Conservation (phyloP, 2,329 filamentous ascomycete genomes). For the Chalaropsis thielavioides region DNA sequence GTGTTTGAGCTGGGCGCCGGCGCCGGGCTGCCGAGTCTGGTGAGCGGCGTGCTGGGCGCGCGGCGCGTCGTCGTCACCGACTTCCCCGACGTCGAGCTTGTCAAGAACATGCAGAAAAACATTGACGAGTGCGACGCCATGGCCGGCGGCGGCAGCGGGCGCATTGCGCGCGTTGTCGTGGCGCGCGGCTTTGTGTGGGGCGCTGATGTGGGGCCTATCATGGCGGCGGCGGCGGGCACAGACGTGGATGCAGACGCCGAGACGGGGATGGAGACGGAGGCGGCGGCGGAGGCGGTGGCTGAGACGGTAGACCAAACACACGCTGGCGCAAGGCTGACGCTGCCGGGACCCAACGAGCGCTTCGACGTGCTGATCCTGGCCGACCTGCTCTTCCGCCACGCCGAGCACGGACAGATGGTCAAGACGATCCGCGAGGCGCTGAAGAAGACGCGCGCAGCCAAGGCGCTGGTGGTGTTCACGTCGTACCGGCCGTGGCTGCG, state of each 20-base stretch:
- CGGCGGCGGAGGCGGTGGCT: conserved; percentile 29
- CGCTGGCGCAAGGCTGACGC: background rate
- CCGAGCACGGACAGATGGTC: conserved; percentile 67
- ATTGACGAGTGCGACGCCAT: conserved; percentile 41
- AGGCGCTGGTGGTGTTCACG: conserved; percentile 82
- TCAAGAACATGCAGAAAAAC: conserved; percentile 66
- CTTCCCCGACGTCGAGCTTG: conserved; percentile 72
- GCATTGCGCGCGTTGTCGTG: conserved; percentile 30
- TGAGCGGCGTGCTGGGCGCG: conserved; percentile 61
- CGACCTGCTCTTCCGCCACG: conserved; percentile 82
- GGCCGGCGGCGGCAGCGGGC: conserved; percentile 24
- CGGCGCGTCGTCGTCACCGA: conserved; percentile 65
- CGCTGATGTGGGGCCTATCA: conserved; percentile 42
- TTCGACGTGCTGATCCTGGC: conserved; percentile 80
- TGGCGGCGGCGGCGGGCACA: conserved; percentile 25
- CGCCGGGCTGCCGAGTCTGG: conserved; percentile 68
- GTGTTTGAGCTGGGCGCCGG: conserved; percentile 83
- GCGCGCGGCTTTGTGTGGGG: conserved; percentile 78
- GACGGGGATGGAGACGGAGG: too few species aligned
- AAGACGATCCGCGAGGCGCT: conserved; percentile 56
- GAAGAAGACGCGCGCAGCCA: conserved; percentile 37
- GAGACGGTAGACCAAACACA: conserved; percentile 17
- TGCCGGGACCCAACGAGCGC: conserved; percentile 20
- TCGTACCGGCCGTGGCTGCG: conserved; percentile 85
- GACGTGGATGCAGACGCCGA: background rate